A percentile compares a stretch with the other conserved stretches of the same genome.
Evolutionary conservation across 2,329 filamentous ascomycete species (phyloP).

Genomic region (Fusarium sp.): DNA sequence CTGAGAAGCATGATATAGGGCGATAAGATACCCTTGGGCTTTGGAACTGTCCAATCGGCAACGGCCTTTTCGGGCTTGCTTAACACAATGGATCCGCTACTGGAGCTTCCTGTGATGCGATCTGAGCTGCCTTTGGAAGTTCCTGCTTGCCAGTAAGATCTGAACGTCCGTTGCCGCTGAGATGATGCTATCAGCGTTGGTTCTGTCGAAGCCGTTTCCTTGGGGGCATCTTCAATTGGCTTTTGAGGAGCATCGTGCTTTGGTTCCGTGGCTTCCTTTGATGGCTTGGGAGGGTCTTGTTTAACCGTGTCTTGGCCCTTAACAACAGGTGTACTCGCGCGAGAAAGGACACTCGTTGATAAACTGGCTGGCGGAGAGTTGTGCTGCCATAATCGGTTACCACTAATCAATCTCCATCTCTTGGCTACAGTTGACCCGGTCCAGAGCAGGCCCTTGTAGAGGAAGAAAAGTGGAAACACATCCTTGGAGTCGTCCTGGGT

Average conservation of each 20-base stretch:
- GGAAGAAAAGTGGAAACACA: constrained; percentile 59
- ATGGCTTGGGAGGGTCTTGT: neutral
- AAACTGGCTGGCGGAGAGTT: constrained; percentile 1
- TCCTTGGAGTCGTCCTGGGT: constrained; percentile 61
- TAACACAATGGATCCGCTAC: constrained; percentile 50
- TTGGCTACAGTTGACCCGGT: constrained; percentile 57
- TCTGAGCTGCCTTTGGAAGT: constrained; percentile 48
- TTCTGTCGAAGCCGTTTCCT: neutral
- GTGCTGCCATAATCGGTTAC: constrained; percentile 54
- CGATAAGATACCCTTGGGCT: constrained; percentile 52
- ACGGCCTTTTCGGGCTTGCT: constrained; percentile 54
- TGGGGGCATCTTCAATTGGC: neutral
- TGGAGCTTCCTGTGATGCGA: constrained; percentile 47
- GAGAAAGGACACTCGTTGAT: constrained; percentile 7
- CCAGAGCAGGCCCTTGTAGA: constrained; percentile 55
- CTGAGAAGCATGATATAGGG: constrained; percentile 51
- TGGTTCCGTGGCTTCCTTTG: neutral
- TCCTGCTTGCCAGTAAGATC: constrained; percentile 5
- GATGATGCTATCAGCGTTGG: constrained; percentile 9
- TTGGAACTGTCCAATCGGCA: constrained; percentile 53
- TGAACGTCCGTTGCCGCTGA: neutral
- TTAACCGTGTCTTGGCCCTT: neutral
- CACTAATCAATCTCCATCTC: constrained; percentile 60
- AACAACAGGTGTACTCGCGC: neutral
- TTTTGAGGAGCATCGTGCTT: neutral